These are phyloP conservation scores for Ogataea saltuana DNA, from an alignment of 805 yeast species.

Conservation along the genomic window DNA sequence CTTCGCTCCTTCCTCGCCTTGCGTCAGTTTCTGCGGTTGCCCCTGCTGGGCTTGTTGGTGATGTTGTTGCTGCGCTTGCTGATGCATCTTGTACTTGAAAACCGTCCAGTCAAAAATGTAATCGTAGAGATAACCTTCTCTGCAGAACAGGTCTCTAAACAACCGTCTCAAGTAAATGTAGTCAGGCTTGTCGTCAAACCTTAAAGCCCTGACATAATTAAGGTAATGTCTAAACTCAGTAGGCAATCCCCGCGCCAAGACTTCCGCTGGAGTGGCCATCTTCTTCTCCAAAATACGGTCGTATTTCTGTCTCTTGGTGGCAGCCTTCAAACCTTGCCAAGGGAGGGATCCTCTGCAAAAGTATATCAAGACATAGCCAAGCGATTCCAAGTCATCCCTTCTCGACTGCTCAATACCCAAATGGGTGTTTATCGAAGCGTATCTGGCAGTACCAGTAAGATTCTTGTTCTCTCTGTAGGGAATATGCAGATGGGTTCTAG, in stretches of 20 bases:
- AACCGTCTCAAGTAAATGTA: conserved; percentile 84
- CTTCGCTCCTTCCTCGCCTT: conserved; percentile 21
- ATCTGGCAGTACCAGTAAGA: conserved; percentile 96
- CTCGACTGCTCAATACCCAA: conserved; percentile 95
- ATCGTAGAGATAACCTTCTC: conserved; percentile 89
- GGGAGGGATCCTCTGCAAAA: conserved; percentile 95
- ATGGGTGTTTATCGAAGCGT: conserved; percentile 93
- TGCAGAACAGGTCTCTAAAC: conserved; percentile 83
- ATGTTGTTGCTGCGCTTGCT: conserved; percentile 42
- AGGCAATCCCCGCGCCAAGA: conserved; percentile 89
- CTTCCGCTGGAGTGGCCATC: conserved; percentile 83
- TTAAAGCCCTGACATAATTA: conserved; percentile 82
- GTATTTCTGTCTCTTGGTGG: conserved; percentile 94
- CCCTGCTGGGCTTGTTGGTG: conserved; percentile 21
- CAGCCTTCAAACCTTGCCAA: conserved; percentile 98
- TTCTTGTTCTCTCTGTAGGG: conserved; percentile 96
- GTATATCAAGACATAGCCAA: conserved; percentile 92
- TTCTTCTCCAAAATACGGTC: conserved; percentile 95
- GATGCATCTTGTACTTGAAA: conserved; percentile 69
- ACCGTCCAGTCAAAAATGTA: conserved; percentile 97
- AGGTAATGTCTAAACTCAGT: conserved; percentile 84
- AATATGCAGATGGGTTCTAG: conserved; percentile 89
- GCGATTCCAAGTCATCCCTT: conserved; percentile 92
- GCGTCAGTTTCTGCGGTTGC: conserved; percentile 24
- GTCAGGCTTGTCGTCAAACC: conserved; percentile 97